These are phyloP conservation scores for Misopates orontium DNA, from an alignment of 257 asterid species.

Conservation along the genomic window DNA sequence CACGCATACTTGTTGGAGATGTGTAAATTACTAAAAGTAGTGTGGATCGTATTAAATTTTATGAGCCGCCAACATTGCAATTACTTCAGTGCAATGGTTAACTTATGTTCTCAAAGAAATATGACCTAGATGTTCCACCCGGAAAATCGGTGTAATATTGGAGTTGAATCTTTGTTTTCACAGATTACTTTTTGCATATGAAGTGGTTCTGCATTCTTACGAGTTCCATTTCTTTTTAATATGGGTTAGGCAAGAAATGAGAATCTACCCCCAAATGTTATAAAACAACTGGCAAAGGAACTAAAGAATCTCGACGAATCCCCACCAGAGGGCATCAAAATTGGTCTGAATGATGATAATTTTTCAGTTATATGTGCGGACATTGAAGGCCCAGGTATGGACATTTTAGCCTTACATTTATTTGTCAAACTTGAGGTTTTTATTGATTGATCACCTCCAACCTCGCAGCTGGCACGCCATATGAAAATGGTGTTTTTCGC, in stretches of 20 bases:
- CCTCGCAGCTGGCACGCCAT: slow-evolving; percentile 95
- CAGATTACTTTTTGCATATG: slow-evolving; percentile 4
- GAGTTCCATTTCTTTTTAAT: slow-evolving; percentile 30
- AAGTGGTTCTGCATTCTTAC: slow-evolving; percentile 6
- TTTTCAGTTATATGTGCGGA: slow-evolving; percentile 88
- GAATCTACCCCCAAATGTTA: slow-evolving; percentile 94
- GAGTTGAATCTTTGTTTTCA: background rate
- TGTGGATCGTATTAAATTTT: background rate
- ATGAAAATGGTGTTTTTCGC: slow-evolving; percentile 85
- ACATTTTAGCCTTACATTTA: slow-evolving; percentile 6
- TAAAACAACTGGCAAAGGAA: slow-evolving; percentile 89
- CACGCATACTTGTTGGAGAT: background rate
- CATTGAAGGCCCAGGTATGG: slow-evolving; percentile 92
- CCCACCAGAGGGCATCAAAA: slow-evolving; percentile 98
- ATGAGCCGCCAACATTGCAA: too few relatives aligned
- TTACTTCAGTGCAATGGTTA: background rate
- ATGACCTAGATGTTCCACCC: too few relatives aligned
- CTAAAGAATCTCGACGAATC: slow-evolving; percentile 90
- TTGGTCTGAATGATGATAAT: slow-evolving; percentile 82
- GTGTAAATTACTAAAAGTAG: background rate
- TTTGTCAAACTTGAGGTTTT: slow-evolving; percentile 1
- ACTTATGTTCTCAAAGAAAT: too few relatives aligned
- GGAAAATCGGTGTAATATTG: too few relatives aligned
- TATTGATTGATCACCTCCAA: slow-evolving; percentile 27
- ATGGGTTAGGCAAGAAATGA: slow-evolving; percentile 79